phyloP scores from a whole-genome alignment of 805 yeast species.

The Yarrowia sp. region DNA sequence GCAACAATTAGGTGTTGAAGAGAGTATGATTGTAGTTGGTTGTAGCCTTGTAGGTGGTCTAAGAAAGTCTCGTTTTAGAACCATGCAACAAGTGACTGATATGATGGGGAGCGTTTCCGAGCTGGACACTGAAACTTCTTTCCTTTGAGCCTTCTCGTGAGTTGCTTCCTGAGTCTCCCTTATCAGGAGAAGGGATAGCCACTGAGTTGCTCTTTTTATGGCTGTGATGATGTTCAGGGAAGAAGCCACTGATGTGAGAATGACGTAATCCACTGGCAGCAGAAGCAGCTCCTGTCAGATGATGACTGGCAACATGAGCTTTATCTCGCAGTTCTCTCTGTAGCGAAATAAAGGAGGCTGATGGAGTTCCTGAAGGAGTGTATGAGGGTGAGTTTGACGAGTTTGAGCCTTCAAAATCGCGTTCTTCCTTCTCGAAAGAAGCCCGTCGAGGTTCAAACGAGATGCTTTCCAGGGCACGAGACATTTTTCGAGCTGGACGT shows the following conservation, averaged over 20 bases:
- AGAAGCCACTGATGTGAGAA: background rate
- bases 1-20: too few species aligned
- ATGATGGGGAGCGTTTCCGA: slow-evolving; percentile 2
- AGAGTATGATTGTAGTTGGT: background rate
- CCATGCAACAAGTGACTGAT: background rate
- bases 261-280: background rate
- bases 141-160: background rate
- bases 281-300: slow-evolving; percentile 1
- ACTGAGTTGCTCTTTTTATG: slow-evolving; percentile 4
- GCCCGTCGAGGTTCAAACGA: slow-evolving; percentile 13
- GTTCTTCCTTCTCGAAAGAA: background rate
- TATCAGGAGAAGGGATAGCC: background rate
- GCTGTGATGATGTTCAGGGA: slow-evolving; percentile 5
- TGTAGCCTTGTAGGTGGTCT: background rate
- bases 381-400: background rate
- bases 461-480: slow-evolving; percentile 4
- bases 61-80: background rate
- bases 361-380: slow-evolving; percentile 9
- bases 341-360: background rate
- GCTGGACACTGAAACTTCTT: slow-evolving; percentile 3
- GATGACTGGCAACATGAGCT: background rate
- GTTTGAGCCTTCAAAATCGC: background rate
- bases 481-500: background rate
- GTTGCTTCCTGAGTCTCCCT: background rate
- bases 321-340: slow-evolving; percentile 10